Evolutionary conservation across 441 rosid genomes (phyloP), one percentile per base, ranked within the genome.

Genomic region (Oxalis stricta): DNA sequence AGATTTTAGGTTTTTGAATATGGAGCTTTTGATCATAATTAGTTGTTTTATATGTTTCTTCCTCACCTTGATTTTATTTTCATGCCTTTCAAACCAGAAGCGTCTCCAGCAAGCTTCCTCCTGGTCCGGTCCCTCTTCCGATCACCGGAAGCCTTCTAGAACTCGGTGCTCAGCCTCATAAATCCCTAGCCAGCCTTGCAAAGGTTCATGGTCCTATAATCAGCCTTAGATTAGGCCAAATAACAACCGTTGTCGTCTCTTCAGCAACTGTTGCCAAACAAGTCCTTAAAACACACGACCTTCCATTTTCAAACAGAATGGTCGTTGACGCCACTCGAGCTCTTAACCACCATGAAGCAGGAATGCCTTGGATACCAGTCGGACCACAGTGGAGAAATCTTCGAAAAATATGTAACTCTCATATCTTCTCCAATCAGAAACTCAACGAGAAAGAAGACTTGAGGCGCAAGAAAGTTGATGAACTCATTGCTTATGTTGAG

Each of bases 141-240:
- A 1, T 59, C 15, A 33, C 59, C 19, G 69, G 66, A 3, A 59
- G 56, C 29, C 60, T 68, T 35, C 11, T 62, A 2, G 21, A 46
- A 38, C 65, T 63, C 0, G 69, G 73, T 1, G 55, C 36, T n/a
- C 46, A 51, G 18, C 64, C 73, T n/a, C 70, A 64, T 40, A 39
- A 14, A 18, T 59, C 73, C 4, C 21, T 63, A 7, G 46, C 63
- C 22, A 10, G 50, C 18, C 67, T 63, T 17, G 56, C 67, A 7
- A 19, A 50, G 10, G 29, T 8, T 20, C 41, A 68, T 45, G 73
- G 70, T n/a, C 64, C 64, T 2, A 13, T 64, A 14, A 59, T 68
- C 51, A 55, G 44, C 4, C 46, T 63, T 7, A 39, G 55, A 13
- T 61, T 63, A 3, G 60, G 60, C 48, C 54, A 40, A 18, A 33